These are phyloP conservation scores for Blastobotrys illinoisensis DNA, from an alignment of 1,139 yeast genomes.

Conservation along the genomic window DNA sequence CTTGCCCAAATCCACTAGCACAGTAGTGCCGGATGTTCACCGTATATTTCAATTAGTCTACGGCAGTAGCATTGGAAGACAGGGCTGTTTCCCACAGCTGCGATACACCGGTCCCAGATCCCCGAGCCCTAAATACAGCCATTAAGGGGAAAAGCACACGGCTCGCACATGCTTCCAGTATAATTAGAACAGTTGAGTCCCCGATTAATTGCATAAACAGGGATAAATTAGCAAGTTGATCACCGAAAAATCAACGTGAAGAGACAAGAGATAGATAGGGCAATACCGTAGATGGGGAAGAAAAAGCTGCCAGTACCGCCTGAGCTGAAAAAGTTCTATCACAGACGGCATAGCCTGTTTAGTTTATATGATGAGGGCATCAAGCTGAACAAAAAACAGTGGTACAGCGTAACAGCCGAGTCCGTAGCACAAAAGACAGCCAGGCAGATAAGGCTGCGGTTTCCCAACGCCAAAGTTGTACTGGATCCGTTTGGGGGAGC, in stretches of 20 bases:
- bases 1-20: no score
- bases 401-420: conserved; percentile 95
- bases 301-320: background rate
- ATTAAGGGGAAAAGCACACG: no score
- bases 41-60: no score
- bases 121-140: no score
- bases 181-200: no score
- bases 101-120: no score
- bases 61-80: no score
- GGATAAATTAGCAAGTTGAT: no score
- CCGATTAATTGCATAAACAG: no score
- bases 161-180: no score
- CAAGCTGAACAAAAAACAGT: conserved; percentile 65
- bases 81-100: no score
- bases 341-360: conserved; percentile 53
- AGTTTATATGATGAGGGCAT: conserved; percentile 63
- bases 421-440: conserved; percentile 56
- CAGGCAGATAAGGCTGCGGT: conserved; percentile 44
- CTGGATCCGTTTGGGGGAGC: conserved; percentile 89
- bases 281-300: background rate
- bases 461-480: conserved; percentile 43
- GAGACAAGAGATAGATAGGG: background rate
- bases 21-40: no score
- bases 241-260: background rate
- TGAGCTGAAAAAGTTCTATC: conserved; percentile 45